A percentile compares a stretch with the other conserved stretches of the same genome.
These are phyloP conservation scores for Linum trigynum DNA, from an alignment of 345 rosid species.

Conservation along the genomic window DNA sequence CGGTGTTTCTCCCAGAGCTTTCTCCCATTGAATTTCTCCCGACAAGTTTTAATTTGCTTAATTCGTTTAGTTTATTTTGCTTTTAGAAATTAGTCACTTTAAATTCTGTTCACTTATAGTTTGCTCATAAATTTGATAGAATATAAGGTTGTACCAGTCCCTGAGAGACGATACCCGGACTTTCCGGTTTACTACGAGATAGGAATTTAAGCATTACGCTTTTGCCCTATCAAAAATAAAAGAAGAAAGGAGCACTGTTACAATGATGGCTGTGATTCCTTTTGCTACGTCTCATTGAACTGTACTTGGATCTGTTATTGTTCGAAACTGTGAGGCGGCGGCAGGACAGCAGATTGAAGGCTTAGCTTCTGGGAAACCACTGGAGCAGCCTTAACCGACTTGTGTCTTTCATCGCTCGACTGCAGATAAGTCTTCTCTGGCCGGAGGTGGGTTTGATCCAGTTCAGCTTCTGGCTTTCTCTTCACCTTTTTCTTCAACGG, in stretches of 20 bases:
- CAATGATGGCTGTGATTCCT: not conserved
- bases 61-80: too few species aligned
- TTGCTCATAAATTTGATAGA: too few species aligned
- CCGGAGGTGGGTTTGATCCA: slow-evolving; percentile 30
- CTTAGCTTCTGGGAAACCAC: slow-evolving; percentile 26
- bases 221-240: too few species aligned
- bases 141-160: too few species aligned
- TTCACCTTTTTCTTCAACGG: slow-evolving; percentile 39
- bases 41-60: too few species aligned
- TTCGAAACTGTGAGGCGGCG: slow-evolving; percentile 33
- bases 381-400: slow-evolving; percentile 26
- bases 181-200: too few species aligned
- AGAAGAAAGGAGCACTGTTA: not conserved
- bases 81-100: too few species aligned
- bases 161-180: too few species aligned
- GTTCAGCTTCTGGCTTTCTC: slow-evolving; percentile 44
- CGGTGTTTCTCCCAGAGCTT: too few species aligned
- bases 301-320: slow-evolving; percentile 9
- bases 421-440: slow-evolving; percentile 17
- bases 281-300: not conserved
- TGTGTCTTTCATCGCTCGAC: slow-evolving; percentile 25
- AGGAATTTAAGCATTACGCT: too few species aligned
- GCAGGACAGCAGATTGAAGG: slow-evolving; percentile 12
- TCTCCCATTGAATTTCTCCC: too few species aligned
- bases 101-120: too few species aligned